Evolutionary conservation across 129 eudicot species (phyloP).

Genomic region (Logfia minima): DNA sequence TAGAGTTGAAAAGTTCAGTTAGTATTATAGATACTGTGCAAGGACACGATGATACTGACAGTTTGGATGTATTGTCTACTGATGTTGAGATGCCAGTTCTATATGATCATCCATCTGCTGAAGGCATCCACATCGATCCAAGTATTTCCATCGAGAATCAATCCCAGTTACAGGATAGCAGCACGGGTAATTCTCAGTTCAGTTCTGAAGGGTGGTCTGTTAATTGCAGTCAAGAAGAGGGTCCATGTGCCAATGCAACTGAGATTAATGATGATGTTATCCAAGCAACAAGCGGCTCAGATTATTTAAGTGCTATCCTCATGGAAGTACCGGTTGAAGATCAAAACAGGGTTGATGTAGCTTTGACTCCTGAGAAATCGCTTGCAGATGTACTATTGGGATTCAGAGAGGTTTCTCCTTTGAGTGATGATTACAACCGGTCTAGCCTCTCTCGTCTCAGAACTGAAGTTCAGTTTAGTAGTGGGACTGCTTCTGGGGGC

Average conservation of each 20-base stretch:
- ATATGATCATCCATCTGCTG: constrained; percentile 20
- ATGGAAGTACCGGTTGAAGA: constrained; percentile 20
- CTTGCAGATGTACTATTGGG: not conserved
- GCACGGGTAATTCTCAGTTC: not conserved
- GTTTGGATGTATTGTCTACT: constrained; percentile 8
- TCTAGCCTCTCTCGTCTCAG: constrained; percentile 4
- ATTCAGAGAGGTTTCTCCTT: constrained; percentile 20
- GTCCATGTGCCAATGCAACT: not conserved
- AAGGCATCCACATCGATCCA: constrained; percentile 10
- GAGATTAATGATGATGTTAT: constrained; percentile 11
- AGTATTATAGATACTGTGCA: constrained; percentile 14
- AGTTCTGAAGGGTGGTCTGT: not conserved
- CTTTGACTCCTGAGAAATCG: not conserved
- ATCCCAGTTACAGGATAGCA: not conserved
- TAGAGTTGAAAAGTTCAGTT: constrained; percentile 6
- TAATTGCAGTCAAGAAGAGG: constrained; percentile 10
- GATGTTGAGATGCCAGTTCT: not conserved
- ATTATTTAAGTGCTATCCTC: not conserved
- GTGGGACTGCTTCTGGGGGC: constrained; percentile 25
- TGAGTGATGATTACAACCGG: constrained; percentile 25
- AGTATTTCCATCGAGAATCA: not conserved
- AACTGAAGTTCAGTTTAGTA: constrained; percentile 18
- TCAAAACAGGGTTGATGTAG: constrained; percentile 30
- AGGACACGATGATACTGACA: constrained; percentile 1
- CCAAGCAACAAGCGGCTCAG: constrained; percentile 28